Evolutionary conservation across 257 asterid species (phyloP).

Genomic region (Solanum dulcamara): DNA sequence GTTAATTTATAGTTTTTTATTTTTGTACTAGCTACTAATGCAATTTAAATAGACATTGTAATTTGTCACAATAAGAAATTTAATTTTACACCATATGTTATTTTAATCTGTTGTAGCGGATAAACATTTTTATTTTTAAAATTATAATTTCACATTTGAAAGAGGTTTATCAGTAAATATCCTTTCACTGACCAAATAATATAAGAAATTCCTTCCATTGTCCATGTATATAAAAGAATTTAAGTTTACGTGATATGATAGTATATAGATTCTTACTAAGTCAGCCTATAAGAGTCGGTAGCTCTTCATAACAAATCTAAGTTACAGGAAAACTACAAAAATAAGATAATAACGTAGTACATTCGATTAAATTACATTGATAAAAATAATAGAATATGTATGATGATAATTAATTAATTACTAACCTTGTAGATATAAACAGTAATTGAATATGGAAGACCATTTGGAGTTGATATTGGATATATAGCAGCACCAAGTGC

Average conservation of each 20-base stretch:
- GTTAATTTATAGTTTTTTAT: no score
- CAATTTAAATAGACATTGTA: no score
- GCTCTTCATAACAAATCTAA: background rate
- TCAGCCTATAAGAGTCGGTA: background rate
- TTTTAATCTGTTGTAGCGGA: background rate
- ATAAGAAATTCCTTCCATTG: no score
- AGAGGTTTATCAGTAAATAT: background rate
- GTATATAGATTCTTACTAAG: background rate
- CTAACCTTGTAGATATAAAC: slow-evolving; percentile 41
- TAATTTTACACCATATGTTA: background rate
- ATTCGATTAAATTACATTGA: background rate
- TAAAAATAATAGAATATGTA: background rate
- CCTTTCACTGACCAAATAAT: no score
- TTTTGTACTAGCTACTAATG: no score
- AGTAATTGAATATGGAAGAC: slow-evolving; percentile 39
- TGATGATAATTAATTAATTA: background rate
- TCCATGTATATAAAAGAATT: background rate
- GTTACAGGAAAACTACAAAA: background rate
- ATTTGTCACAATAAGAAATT: no score
- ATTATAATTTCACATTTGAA: background rate
- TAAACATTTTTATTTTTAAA: background rate
- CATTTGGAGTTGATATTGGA: slow-evolving; percentile 40
- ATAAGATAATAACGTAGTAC: background rate
- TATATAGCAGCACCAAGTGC: slow-evolving; percentile 65
- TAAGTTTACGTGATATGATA: background rate